Percentiles rank a stretch among this genome's conserved stretches.
These are phyloP conservation scores for Adiantum capillusveneris DNA, from an alignment of 75 land plant genomes.

Conservation along the genomic window DNA sequence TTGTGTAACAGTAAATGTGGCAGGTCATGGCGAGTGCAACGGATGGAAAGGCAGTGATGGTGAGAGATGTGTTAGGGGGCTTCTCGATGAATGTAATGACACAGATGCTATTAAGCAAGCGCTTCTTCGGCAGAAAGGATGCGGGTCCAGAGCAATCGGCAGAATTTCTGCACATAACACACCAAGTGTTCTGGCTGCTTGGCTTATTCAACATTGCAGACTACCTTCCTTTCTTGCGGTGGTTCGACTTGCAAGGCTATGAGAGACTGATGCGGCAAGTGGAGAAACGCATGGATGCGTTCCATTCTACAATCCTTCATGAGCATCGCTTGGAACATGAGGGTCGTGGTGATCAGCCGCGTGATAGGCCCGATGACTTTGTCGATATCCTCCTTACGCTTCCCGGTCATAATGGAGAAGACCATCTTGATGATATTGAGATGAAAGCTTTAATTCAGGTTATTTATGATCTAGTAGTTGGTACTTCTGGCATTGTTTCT, in stretches of 20 bases:
- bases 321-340: constrained; percentile 46
- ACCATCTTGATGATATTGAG: constrained; percentile 57
- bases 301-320: constrained; percentile 48
- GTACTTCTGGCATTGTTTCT: no score
- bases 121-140: constrained; percentile 51
- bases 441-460: constrained; percentile 90
- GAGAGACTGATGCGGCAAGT: constrained; percentile 43
- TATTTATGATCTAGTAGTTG: no score
- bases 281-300: constrained; percentile 63
- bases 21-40: no score
- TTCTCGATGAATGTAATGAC: constrained; percentile 94
- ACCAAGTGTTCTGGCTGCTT: constrained; percentile 50
- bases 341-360: constrained; percentile 7
- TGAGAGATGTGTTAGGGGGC: constrained; percentile 49
- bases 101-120: constrained; percentile 79
- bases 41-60: no score
- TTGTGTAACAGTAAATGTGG: no score
- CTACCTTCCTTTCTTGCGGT: constrained; percentile 66
- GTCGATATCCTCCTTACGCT: constrained; percentile 67
- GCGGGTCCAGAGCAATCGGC: constrained; percentile 51
- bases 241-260: constrained; percentile 51
- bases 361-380: constrained; percentile 39
- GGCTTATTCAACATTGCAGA: constrained; percentile 71
- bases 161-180: constrained; percentile 65
- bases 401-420: constrained; percentile 63